Evolutionary conservation across 768 basidiomycete genomes (phyloP), one percentile per base, ranked within the genome.

Genomic region (Tylopilus sp.): DNA sequence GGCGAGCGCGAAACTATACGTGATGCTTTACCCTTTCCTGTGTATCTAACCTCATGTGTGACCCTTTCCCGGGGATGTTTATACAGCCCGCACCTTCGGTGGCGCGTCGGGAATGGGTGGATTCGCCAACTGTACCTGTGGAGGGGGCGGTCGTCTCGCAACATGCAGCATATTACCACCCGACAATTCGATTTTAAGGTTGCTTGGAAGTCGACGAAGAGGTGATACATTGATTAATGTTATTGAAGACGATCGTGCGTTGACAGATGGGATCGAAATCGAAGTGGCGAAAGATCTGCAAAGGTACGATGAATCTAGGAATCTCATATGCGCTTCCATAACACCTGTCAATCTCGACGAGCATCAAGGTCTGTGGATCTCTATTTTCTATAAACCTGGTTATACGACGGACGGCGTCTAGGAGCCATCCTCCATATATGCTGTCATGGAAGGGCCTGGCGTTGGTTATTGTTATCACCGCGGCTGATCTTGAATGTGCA

Each of bases 11-110:
- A 60, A 58, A 56, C 51, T 43, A 60, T 62, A 62, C 59, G 61
- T 71, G 59, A 57, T 52, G 46, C 54, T 59, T 69, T 58, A 45
- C 30, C 48, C 9, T 63, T 55, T 65, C 44, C 52, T 53, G 44
- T 44, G 41, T 61, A 51, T 56, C 40, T 53, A 42, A 60, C 52
- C 63, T 64, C 56, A 67, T 46, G 49, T 45, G 47, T 46, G 48
- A 53, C 44, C 65, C 60, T 60, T 51, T 53, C 55, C 51, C 33
- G 55, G 42, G 38, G 33, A 48, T 50, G 49, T 54, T 47, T 61
- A 37, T 54, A 59, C 34, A 64, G 65, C 50, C 55, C 44, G 41
- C 53, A 25, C 24, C 58, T 50, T 50, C 60, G 48, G 48, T 59
- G 61, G 53, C 53, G 55, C 33, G 37, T 57, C 40, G 42, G 47